Conservation (phyloP, 495 filamentous ascomycete species). For the Tetracladium marchalianum region DNA sequence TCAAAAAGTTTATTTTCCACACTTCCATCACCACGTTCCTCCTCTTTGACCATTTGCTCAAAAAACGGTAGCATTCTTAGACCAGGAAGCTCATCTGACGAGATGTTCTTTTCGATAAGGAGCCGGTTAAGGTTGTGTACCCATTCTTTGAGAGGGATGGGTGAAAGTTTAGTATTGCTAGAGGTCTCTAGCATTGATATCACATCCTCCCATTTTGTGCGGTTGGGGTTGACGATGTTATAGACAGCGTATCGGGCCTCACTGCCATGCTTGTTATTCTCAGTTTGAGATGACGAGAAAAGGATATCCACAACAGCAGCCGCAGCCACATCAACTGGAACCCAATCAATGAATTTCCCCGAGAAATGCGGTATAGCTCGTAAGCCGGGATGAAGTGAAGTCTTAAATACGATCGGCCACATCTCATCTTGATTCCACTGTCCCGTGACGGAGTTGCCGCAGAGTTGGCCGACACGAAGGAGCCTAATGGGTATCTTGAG, state of each 20-base stretch:
- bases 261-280: neutral
- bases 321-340: slow-evolving; percentile 22
- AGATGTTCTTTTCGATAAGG: neutral
- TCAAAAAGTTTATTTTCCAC: slow-evolving; percentile 6
- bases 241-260: slow-evolving; percentile 4
- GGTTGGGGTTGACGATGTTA: slow-evolving; percentile 15
- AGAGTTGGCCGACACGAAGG: slow-evolving; percentile 22
- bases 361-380: slow-evolving; percentile 5
- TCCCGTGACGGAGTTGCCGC: slow-evolving; percentile 9
- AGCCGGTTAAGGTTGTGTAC: slow-evolving; percentile 1
- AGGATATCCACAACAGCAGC: slow-evolving; percentile 13
- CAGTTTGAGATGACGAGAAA: neutral
- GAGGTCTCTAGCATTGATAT: neutral
- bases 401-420: slow-evolving; percentile 21
- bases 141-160: slow-evolving; percentile 10
- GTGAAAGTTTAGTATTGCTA: neutral
- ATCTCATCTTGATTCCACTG: slow-evolving; percentile 16
- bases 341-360: slow-evolving; percentile 18
- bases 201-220: slow-evolving; percentile 2
- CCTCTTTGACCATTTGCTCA: slow-evolving; percentile 18
- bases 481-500: slow-evolving; percentile 10
- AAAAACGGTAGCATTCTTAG: slow-evolving; percentile 14
- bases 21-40: neutral
- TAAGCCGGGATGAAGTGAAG: slow-evolving; percentile 12
- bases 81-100: slow-evolving; percentile 7